Conservation (phyloP, 2,329 filamentous ascomycete genomes). For the Ophiocordyceps australis region DNA sequence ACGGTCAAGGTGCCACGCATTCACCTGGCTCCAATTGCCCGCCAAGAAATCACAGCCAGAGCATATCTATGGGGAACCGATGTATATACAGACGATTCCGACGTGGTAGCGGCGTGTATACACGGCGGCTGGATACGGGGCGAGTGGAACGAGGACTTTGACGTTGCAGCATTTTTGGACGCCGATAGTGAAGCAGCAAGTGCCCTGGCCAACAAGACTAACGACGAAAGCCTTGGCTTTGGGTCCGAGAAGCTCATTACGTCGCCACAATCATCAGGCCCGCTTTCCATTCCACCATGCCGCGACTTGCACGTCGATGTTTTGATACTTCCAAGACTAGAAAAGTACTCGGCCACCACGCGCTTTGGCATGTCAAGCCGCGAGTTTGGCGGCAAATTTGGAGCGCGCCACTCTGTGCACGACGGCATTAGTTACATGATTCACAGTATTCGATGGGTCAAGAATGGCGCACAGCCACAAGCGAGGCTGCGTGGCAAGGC, state of each 20-base stretch:
- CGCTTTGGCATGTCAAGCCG: slow-evolving; percentile 70
- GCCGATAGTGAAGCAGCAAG: too few species aligned
- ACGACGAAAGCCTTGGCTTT: slow-evolving; percentile 15
- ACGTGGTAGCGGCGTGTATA: slow-evolving; percentile 81
- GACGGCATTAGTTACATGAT: slow-evolving; percentile 87
- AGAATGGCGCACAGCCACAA: slow-evolving; percentile 47
- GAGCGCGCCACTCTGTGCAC: slow-evolving; percentile 32
- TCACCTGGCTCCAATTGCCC: slow-evolving; percentile 49
- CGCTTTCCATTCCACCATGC: slow-evolving; percentile 43
- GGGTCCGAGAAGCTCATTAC: slow-evolving; percentile 25
- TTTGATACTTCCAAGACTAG: slow-evolving; percentile 61
- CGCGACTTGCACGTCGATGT: slow-evolving; percentile 79
- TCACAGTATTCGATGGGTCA: slow-evolving; percentile 66
- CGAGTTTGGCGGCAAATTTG: slow-evolving; percentile 45
- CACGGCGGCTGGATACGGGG: slow-evolving; percentile 86
- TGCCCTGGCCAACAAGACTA: slow-evolving; percentile 43
- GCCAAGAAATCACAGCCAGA: slow-evolving; percentile 69
- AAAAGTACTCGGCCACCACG: slow-evolving; percentile 57
- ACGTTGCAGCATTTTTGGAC: too few species aligned
- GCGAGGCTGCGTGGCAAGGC: slow-evolving; percentile 36
- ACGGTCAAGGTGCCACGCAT: slow-evolving; percentile 74
- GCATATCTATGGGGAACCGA: slow-evolving; percentile 84
- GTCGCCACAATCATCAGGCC: slow-evolving; percentile 38
- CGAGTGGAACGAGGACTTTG: slow-evolving; percentile 67
- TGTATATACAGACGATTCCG: slow-evolving; percentile 90